Evolutionary conservation across 192 early-diverging fungal species (phyloP).

Genomic region (Gigaspora rosea): DNA sequence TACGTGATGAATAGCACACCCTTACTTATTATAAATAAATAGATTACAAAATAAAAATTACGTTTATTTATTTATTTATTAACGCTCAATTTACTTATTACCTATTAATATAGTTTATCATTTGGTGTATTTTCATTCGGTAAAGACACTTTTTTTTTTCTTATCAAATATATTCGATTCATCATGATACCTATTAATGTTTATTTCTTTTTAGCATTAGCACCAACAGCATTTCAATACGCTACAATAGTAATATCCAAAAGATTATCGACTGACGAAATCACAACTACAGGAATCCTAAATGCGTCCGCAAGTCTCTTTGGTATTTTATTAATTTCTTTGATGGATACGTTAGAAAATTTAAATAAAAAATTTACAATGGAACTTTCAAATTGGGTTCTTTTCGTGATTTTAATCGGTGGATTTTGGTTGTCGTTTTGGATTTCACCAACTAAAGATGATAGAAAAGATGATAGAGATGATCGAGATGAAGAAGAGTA

Average conservation of each 20-base stretch:
- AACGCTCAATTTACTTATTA: no score
- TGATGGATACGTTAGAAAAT: conserved; percentile 46
- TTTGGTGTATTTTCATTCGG: conserved; percentile 45
- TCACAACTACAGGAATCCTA: conserved; percentile 44
- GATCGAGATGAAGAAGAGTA: background rate
- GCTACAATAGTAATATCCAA: conserved; percentile 41
- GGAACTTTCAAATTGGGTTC: conserved; percentile 33
- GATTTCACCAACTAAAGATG: background rate
- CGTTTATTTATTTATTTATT: no score
- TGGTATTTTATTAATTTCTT: conserved; percentile 37
- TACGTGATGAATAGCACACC: no score
- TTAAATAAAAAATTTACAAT: conserved; percentile 36
- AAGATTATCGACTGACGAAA: conserved; percentile 28
- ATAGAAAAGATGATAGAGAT: background rate
- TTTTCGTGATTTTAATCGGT: conserved; percentile 15
- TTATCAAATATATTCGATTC: background rate
- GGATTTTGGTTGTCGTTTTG: background rate
- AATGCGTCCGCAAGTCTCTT: conserved; percentile 40
- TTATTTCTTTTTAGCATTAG: conserved; percentile 35
- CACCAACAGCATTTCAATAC: conserved; percentile 46
- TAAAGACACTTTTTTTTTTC: conserved; percentile 19
- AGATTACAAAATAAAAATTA: no score
- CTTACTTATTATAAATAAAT: no score
- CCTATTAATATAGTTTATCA: conserved; percentile 27
- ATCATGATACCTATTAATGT: background rate